A percentile compares a stretch with the other conserved stretches of the same genome.
phyloP scores from a whole-genome alignment of 2,329 filamentous ascomycete genomes.

The Fusarium pilosicola region DNA sequence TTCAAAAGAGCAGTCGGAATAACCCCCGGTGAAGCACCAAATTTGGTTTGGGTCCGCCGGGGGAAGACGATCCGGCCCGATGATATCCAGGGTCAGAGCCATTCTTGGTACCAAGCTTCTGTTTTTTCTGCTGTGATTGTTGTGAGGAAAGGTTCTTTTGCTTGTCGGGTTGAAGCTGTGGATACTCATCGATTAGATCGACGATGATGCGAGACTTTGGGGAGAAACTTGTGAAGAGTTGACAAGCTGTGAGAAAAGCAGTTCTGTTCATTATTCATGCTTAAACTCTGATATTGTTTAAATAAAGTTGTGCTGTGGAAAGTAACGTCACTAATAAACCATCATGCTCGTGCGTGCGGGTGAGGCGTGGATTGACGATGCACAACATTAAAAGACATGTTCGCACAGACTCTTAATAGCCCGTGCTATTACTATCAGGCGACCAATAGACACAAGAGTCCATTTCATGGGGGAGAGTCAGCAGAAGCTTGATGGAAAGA shows the following conservation, averaged over 20 bases:
- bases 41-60: constrained; percentile 36
- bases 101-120: constrained; percentile 37
- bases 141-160: constrained; percentile 31
- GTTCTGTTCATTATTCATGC: neutral
- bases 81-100: constrained; percentile 40
- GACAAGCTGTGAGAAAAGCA: neutral
- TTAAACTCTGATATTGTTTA: neutral
- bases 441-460: neutral
- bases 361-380: constrained; percentile 36
- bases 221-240: neutral
- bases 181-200: constrained; percentile 22
- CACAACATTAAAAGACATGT: constrained; percentile 31
- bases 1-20: constrained; percentile 11
- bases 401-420: constrained; percentile 34
- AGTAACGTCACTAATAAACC: constrained; percentile 6
- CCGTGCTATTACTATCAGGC: constrained; percentile 16
- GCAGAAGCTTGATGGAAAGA: constrained; percentile 31
- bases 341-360: constrained; percentile 31
- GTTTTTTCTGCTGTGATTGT: constrained; percentile 26
- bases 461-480: constrained; percentile 10
- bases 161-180: constrained; percentile 23
- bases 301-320: neutral
- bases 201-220: constrained; percentile 1
- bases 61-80: constrained; percentile 45
- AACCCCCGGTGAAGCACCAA: constrained; percentile 20